These are phyloP conservation scores for Globisporangium paroecandrum DNA, from an alignment of 352 stramenopile species.

Conservation along the genomic window DNA sequence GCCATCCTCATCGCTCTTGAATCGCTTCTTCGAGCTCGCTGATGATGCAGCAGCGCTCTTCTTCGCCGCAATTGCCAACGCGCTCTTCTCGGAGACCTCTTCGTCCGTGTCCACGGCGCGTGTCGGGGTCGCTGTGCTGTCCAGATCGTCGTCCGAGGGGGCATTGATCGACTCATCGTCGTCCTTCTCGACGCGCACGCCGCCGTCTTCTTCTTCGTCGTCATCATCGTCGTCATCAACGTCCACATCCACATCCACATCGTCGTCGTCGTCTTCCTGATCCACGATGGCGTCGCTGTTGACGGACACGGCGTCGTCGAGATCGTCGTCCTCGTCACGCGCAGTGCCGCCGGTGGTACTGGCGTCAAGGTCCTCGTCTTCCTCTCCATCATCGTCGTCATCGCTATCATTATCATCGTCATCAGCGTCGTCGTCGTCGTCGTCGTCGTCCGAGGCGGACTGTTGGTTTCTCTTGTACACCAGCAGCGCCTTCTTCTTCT, in stretches of 20 bases:
- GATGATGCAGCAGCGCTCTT: neutral
- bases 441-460: conserved; percentile 60
- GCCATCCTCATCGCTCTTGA: neutral
- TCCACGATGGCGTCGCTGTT: conserved; percentile 2
- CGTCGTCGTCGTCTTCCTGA: conserved; percentile 30
- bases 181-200: conserved; percentile 68
- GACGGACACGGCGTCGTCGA: conserved; percentile 18
- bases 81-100: conserved; percentile 15
- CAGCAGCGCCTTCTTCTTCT: conserved; percentile 76
- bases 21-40: neutral
- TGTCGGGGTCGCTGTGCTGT: conserved; percentile 54
- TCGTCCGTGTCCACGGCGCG: conserved; percentile 48
- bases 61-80: neutral
- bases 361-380: conserved; percentile 24
- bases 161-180: conserved; percentile 73
- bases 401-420: conserved; percentile 41
- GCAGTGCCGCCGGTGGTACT: conserved; percentile 11
- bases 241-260: conserved; percentile 60
- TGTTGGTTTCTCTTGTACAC: conserved; percentile 75
- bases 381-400: conserved; percentile 24
- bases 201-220: conserved; percentile 33
- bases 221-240: conserved; percentile 62
- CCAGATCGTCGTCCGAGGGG: conserved; percentile 71
- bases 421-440: conserved; percentile 43
- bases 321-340: conserved; percentile 22